Conservation (phyloP, 164 flowering plant species). For the Saururus chinensis region DNA sequence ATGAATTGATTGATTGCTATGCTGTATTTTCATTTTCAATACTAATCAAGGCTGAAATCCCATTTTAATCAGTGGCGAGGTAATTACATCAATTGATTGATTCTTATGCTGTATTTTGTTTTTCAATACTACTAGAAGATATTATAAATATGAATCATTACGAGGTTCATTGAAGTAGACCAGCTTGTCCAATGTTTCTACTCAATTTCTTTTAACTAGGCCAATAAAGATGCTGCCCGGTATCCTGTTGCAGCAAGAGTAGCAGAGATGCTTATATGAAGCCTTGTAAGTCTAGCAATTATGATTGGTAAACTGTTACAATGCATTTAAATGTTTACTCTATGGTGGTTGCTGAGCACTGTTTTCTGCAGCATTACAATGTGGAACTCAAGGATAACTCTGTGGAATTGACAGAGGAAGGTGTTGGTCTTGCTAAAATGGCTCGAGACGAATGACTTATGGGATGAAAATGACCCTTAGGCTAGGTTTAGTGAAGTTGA, state of each 20-base stretch:
- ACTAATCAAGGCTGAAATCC: too few species aligned
- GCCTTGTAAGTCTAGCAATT: constrained; percentile 42
- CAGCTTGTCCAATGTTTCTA: constrained; percentile 3
- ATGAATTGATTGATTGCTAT: background rate
- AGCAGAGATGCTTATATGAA: constrained; percentile 70
- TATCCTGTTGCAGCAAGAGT: constrained; percentile 99
- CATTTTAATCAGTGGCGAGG: too few species aligned
- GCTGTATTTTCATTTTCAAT: background rate
- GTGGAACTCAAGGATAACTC: constrained; percentile 89
- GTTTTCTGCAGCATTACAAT: constrained; percentile 64
- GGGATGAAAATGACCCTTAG: constrained; percentile 99
- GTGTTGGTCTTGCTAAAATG: constrained; percentile 83
- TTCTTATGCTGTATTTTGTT: too few species aligned
- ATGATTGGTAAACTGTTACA: background rate
- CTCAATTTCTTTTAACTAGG: constrained; percentile 30
- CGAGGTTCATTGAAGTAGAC: background rate
- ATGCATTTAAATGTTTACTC: background rate
- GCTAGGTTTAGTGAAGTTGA: constrained; percentile 52
- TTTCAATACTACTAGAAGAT: too few species aligned
- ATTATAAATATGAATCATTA: too few species aligned
- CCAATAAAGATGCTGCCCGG: constrained; percentile 84
- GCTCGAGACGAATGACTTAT: constrained; percentile 91
- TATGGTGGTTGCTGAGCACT: background rate
- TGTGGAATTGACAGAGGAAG: constrained; percentile 93
- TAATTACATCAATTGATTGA: too few species aligned